A percentile compares a stretch with the other conserved stretches of the same genome.
phyloP scores from a whole-genome alignment of 164 flowering plant species.

The Tetracentron sinense region DNA sequence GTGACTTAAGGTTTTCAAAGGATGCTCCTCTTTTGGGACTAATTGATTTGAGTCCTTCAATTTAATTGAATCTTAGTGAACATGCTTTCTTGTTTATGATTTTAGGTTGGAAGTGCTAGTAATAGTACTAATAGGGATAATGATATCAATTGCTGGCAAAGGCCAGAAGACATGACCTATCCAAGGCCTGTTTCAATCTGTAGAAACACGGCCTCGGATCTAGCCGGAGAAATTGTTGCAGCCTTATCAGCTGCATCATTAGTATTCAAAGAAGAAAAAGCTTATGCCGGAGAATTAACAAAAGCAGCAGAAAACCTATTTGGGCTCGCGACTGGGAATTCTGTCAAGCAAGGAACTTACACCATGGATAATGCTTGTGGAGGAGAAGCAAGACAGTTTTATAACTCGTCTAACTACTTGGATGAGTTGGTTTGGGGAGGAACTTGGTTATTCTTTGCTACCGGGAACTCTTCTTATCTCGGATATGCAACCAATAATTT shows the following conservation, averaged over 20 bases:
- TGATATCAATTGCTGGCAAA: conserved; percentile 62
- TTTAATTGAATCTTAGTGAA: background rate
- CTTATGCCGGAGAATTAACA: conserved; percentile 32
- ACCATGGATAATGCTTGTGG: conserved; percentile 42
- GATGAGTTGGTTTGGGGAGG: conserved; percentile 71
- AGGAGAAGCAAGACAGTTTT: conserved; percentile 38
- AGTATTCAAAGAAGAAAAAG: conserved; percentile 43
- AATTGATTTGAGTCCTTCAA: background rate
- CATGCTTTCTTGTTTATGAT: background rate
- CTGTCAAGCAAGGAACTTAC: conserved; percentile 28
- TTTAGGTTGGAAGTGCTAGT: conserved; percentile 45
- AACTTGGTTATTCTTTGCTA: conserved; percentile 58
- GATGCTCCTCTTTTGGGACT: background rate
- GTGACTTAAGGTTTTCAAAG: background rate
- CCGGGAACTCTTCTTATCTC: conserved; percentile 51
- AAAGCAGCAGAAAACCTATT: conserved; percentile 42
- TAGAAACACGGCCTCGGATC: conserved; percentile 36
- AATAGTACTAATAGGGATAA: conserved; percentile 11
- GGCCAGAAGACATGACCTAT: conserved; percentile 69
- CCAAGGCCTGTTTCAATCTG: conserved; percentile 40
- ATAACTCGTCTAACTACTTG: conserved; percentile 48
- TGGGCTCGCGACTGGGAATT: conserved; percentile 19
- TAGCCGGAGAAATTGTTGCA: conserved; percentile 71
- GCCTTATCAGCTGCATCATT: conserved; percentile 68
- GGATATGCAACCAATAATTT: conserved; percentile 28